Conservation (phyloP, 192 early-diverging fungal genomes). For the Backusella tuberculispora region DNA sequence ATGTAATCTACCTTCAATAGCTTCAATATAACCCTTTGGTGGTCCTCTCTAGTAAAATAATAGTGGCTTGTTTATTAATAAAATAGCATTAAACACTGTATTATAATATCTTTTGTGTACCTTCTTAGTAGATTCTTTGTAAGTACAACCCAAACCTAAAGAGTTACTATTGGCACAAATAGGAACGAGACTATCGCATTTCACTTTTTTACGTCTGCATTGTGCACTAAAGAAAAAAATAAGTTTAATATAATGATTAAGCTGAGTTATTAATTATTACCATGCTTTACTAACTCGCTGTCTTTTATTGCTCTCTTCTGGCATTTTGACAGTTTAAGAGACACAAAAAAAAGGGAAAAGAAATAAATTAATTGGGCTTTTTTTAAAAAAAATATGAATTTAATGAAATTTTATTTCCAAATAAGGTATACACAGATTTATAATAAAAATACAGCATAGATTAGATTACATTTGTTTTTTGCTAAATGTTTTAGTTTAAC, state of each 20-base stretch:
- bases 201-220: constrained; percentile 81
- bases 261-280: neutral
- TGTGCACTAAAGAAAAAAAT: constrained; percentile 55
- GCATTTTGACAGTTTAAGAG: neutral
- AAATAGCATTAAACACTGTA: neutral
- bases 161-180: constrained; percentile 71
- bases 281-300: constrained; percentile 23
- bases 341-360: neutral
- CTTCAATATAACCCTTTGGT: constrained; percentile 87
- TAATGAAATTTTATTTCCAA: neutral
- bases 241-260: neutral
- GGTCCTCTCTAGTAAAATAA: constrained; percentile 64
- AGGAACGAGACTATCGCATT: constrained; percentile 75
- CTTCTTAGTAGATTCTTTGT: constrained; percentile 52
- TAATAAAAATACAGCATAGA: neutral
- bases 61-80: neutral
- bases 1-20: constrained; percentile 74
- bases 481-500: neutral
- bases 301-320: constrained; percentile 11
- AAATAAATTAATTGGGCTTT: too few species aligned
- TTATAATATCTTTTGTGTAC: neutral
- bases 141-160: constrained; percentile 63
- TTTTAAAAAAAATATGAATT: too few species aligned
- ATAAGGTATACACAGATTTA: constrained; percentile 15
- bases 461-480: neutral